A percentile compares a stretch with the other conserved stretches of the same genome.
These are phyloP conservation scores for Luvunga scandens DNA, from an alignment of 345 rosid genomes.

Conservation along the genomic window DNA sequence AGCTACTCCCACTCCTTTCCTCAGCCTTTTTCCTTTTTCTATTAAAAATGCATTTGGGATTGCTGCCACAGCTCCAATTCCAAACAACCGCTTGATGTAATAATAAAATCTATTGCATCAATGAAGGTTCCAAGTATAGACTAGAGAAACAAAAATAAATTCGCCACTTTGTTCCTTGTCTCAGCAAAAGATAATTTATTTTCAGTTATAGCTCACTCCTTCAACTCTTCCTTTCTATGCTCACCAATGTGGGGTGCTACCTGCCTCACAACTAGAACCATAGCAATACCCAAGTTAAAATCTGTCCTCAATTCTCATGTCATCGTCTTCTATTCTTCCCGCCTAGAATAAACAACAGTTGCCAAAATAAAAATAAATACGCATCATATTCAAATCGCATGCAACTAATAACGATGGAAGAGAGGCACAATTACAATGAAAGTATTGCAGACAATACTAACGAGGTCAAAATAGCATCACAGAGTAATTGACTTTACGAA, in stretches of 20 bases:
- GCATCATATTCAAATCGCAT: neutral
- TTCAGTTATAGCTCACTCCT: conserved; percentile 61
- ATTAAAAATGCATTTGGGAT: too few relatives aligned
- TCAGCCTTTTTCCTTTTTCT: too few relatives aligned
- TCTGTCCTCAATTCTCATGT: conserved; percentile 63
- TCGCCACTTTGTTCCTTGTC: neutral
- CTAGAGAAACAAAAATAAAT: neutral
- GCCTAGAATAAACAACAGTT: conserved; percentile 33
- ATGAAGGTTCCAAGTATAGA: too few relatives aligned
- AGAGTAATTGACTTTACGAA: too few relatives aligned
- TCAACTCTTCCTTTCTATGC: too few relatives aligned
- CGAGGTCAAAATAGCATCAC: too few relatives aligned
- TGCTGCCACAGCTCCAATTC: too few relatives aligned
- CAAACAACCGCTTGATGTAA: too few relatives aligned
- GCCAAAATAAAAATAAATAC: neutral
- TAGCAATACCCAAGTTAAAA: conserved; percentile 87
- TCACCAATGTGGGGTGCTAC: conserved; percentile 72
- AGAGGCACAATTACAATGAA: neutral
- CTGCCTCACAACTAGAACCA: conserved; percentile 65
- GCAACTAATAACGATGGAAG: neutral
- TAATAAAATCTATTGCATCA: neutral
- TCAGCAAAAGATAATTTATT: neutral
- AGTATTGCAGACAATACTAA: neutral
- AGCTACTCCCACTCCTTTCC: too few relatives aligned
- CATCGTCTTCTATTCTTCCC: conserved; percentile 71